Percentiles rank a stretch among this genome's conserved stretches.
phyloP scores from a whole-genome alignment of 2,329 filamentous ascomycete genomes.

The Aureobasidium melanogenum region DNA sequence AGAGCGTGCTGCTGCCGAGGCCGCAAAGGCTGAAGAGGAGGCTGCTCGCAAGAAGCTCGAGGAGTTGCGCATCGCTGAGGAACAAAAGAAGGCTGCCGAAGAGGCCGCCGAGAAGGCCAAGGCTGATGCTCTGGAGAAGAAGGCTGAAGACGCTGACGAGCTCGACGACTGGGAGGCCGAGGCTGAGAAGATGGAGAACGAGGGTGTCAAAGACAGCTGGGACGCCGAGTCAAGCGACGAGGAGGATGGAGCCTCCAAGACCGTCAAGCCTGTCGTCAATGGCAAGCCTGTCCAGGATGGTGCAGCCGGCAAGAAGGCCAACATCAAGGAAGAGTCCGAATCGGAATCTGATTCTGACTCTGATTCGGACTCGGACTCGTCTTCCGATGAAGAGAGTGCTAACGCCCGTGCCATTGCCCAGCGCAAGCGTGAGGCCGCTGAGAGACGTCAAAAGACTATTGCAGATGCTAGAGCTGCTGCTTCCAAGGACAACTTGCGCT shows the following conservation, averaged over 20 bases:
- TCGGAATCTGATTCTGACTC: conserved; percentile 41
- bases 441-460: conserved; percentile 79
- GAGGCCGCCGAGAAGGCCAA: conserved; percentile 68
- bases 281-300: conserved; percentile 26
- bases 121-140: conserved; percentile 59
- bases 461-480: conserved; percentile 85
- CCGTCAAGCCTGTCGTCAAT: conserved; percentile 27
- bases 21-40: conserved; percentile 36
- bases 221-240: conserved; percentile 77
- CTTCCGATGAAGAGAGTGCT: conserved; percentile 68
- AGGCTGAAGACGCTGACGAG: conserved; percentile 55
- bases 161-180: conserved; percentile 80
- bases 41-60: conserved; percentile 48
- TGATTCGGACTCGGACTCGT: conserved; percentile 44
- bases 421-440: conserved; percentile 80
- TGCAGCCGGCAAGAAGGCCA: conserved; percentile 20
- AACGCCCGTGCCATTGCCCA: conserved; percentile 62
- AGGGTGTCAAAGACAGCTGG: conserved; percentile 88
- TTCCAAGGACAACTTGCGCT: conserved; percentile 89
- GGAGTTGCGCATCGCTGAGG: conserved; percentile 42
- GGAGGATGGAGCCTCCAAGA: conserved; percentile 49
- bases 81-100: conserved; percentile 69
- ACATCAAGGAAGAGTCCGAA: conserved; percentile 19
- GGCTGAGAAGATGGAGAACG: conserved; percentile 63
- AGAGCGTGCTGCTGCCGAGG: conserved; percentile 32